phyloP scores from a whole-genome alignment of 1,284 basidiomycete species.

The Pseudozyma thailandica region DNA sequence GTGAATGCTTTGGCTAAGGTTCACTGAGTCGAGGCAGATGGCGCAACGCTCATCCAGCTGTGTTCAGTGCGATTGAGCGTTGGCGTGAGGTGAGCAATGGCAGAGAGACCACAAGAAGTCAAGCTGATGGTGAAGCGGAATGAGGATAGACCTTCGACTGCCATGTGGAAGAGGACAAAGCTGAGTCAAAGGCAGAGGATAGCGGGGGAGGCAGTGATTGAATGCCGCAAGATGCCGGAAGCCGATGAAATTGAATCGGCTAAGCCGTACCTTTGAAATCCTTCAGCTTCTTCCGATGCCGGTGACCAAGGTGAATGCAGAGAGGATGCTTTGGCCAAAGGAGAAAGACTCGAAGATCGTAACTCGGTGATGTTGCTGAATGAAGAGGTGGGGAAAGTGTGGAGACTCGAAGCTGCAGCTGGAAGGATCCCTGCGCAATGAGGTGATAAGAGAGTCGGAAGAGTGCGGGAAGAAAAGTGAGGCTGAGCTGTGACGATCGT shows the following conservation, averaged over 20 bases:
- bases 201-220: conserved; percentile 1
- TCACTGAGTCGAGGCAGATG: background rate
- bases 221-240: conserved; percentile 19
- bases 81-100: no score
- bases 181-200: background rate
- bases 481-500: no score
- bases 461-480: conserved; percentile 2
- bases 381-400: background rate
- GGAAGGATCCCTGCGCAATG: background rate
- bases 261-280: conserved; percentile 21
- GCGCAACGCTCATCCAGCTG: no score
- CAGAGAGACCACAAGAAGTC: no score
- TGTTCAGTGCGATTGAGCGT: no score
- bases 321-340: no score
- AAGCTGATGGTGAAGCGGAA: no score
- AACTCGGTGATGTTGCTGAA: no score
- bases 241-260: background rate
- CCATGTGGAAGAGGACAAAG: background rate
- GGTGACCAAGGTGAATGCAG: no score
- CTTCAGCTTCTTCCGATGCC: background rate
- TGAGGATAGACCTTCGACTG: no score
- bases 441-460: conserved; percentile 1
- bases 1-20: no score
- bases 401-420: conserved; percentile 5
- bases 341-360: no score